Base-by-base conservation (phyloP, 176 grass and related monocot species). In the Microstegium vimineum region DNA sequence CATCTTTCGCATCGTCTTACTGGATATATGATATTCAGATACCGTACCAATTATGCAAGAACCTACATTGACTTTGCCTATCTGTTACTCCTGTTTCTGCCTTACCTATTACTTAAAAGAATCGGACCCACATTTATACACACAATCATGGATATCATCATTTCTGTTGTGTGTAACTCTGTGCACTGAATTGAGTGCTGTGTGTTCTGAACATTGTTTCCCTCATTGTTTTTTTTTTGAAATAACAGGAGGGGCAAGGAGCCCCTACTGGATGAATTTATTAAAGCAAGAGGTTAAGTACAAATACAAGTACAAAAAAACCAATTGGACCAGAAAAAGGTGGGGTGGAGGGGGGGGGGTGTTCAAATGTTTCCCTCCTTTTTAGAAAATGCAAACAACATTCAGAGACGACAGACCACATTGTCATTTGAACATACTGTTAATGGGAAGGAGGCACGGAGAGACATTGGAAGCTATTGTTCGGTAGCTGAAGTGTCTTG, bases 401-500 rank as follows among this genome's bases (percentile, higher is more conserved):
- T 52, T 52, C 6, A 52, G 47, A 52, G 17, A 20, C 47, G 20
- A 5, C 17, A 52, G 17, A 52, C 17, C 17, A 5, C 47, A 52
- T 5, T 51, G 46, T 51, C 1, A 1, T 52, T 52, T 20, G 47
- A 52, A 52, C 16, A n/a, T n/a, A n/a, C n/a, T 47, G 85, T 95
- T 86, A 99, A 94, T 90, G 93, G 80, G 11, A 99, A 91, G 74
- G 81, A 88, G 28, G 51, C 82, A 4, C 72, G 62, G 74, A 94
- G 85, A 91, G 85, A 95, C 66, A 94, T 99, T 75, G 97, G 97
- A 64, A 88, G 66, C 77, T 99, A 95, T 40, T 81, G 60, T 71
- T 86, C 88, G 35, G 87, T 84, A 66, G 56, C 76, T 61, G 97
- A 99, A 79, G 97, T 99, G 28, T 92, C 91, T 68, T 96, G 93